Conservation (phyloP, 2,329 filamentous ascomycete genomes). For the Elsinoe perseae region DNA sequence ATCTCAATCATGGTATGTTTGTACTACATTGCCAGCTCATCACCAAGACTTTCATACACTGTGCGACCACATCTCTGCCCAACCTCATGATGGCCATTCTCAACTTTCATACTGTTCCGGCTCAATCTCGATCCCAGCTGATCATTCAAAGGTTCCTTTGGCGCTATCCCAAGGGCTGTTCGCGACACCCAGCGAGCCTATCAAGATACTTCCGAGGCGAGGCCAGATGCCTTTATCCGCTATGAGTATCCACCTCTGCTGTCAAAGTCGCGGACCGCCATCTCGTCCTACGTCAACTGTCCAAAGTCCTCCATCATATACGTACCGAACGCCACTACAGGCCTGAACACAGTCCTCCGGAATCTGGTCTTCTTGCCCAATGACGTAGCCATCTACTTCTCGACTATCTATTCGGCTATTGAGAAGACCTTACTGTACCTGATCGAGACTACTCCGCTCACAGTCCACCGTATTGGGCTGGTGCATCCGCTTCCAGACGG, state of each 20-base stretch:
- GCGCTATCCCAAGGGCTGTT: slow-evolving; percentile 60
- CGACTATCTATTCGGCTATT: slow-evolving; percentile 69
- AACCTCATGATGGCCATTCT: slow-evolving; percentile 4
- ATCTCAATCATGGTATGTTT: slow-evolving; percentile 66
- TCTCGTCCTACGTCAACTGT: slow-evolving; percentile 60
- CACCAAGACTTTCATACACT: background rate
- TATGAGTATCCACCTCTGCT: slow-evolving; percentile 57
- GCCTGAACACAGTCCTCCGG: slow-evolving; percentile 70
- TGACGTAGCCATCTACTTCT: slow-evolving; percentile 73
- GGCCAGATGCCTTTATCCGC: slow-evolving; percentile 69
- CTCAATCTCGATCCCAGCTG: background rate
- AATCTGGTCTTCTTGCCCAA: slow-evolving; percentile 60
- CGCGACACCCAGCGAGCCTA: slow-evolving; percentile 55
- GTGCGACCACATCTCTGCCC: slow-evolving; percentile 1
- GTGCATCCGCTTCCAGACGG: slow-evolving; percentile 63
- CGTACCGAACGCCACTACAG: slow-evolving; percentile 72
- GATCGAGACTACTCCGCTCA: slow-evolving; percentile 54
- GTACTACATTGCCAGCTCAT: slow-evolving; percentile 11
- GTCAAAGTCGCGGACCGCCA: slow-evolving; percentile 54
- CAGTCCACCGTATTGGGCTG: slow-evolving; percentile 50
- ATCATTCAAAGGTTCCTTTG: slow-evolving; percentile 59
- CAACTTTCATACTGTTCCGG: background rate
- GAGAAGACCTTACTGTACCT: slow-evolving; percentile 66
- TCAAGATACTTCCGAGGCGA: slow-evolving; percentile 58
- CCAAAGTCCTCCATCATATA: slow-evolving; percentile 63